A percentile compares a stretch with the other conserved stretches of the same genome.
Conservation (phyloP, 768 basidiomycete species). For the Tricholoma furcatifolium region DNA sequence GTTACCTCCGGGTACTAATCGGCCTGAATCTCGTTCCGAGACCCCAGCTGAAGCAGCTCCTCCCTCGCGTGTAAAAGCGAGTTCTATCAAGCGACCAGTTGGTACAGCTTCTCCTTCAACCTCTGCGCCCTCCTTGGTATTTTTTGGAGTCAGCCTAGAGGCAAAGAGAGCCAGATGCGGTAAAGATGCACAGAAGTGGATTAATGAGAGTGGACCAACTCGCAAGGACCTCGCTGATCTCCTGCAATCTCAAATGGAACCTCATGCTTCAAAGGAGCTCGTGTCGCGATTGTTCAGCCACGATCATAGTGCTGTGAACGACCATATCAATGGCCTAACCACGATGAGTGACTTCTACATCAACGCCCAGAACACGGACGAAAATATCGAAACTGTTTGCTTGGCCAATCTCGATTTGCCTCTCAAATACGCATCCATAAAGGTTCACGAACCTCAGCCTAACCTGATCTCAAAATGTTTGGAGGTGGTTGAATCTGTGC, state of each 20-base stretch:
- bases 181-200: slow-evolving; percentile 81
- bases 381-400: slow-evolving; percentile 60
- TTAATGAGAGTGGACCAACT: slow-evolving; percentile 81
- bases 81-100: slow-evolving; percentile 45
- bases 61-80: slow-evolving; percentile 34
- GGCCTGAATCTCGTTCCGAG: slow-evolving; percentile 51
- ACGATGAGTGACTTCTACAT: slow-evolving; percentile 76
- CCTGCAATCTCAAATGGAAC: slow-evolving; percentile 90
- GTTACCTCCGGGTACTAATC: slow-evolving; percentile 59
- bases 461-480: slow-evolving; percentile 86
- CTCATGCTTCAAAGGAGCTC: slow-evolving; percentile 74
- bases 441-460: slow-evolving; percentile 87
- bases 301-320: slow-evolving; percentile 94
- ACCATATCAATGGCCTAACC: slow-evolving; percentile 78
- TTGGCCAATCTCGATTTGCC: slow-evolving; percentile 89
- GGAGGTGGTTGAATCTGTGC: slow-evolving; percentile 78
- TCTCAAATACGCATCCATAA: slow-evolving; percentile 91
- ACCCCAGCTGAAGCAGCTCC: slow-evolving; percentile 32
- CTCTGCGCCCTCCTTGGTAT: slow-evolving; percentile 35
- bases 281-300: slow-evolving; percentile 84
- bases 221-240: slow-evolving; percentile 86
- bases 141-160: slow-evolving; percentile 56
- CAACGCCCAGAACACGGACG: slow-evolving; percentile 52
- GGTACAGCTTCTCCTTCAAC: slow-evolving; percentile 31
- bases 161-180: slow-evolving; percentile 64